A percentile compares a stretch with the other conserved stretches of the same genome.
phyloP scores from a whole-genome alignment of 306 rosid species.

The Luffa aegyptiaca region DNA sequence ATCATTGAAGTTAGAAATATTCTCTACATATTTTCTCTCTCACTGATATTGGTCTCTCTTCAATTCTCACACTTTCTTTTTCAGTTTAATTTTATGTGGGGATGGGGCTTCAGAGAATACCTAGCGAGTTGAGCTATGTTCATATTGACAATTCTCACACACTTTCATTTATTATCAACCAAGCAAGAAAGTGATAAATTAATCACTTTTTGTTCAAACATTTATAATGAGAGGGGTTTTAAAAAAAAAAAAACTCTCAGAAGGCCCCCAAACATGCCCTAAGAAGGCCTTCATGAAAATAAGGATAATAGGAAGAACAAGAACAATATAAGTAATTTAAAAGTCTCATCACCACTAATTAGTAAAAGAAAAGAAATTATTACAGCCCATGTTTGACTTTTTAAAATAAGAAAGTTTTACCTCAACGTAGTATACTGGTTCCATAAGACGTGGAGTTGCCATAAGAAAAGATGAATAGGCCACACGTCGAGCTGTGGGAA shows the following conservation, averaged over 20 bases:
- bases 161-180: neutral
- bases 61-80: neutral
- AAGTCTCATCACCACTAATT: neutral
- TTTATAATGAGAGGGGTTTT: neutral
- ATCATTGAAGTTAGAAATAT: neutral
- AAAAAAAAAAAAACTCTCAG: neutral
- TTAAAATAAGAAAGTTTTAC: constrained; percentile 22
- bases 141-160: neutral
- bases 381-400: neutral
- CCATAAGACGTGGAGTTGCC: constrained; percentile 99
- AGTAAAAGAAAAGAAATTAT: neutral
- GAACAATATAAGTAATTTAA: neutral
- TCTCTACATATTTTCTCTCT: neutral
- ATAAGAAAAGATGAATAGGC: constrained; percentile 93
- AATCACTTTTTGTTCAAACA: neutral
- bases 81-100: too few relatives aligned
- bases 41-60: neutral
- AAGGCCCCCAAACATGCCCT: neutral
- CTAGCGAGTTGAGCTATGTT: too few relatives aligned
- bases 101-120: too few relatives aligned
- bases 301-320: neutral
- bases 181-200: neutral
- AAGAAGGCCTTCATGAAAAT: neutral
- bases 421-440: constrained; percentile 93
- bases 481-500: constrained; percentile 85